Percentiles rank a stretch among this genome's conserved stretches.
phyloP scores from a whole-genome alignment of 2,329 filamentous ascomycete genomes.

The Trichophyton verrucosum region DNA sequence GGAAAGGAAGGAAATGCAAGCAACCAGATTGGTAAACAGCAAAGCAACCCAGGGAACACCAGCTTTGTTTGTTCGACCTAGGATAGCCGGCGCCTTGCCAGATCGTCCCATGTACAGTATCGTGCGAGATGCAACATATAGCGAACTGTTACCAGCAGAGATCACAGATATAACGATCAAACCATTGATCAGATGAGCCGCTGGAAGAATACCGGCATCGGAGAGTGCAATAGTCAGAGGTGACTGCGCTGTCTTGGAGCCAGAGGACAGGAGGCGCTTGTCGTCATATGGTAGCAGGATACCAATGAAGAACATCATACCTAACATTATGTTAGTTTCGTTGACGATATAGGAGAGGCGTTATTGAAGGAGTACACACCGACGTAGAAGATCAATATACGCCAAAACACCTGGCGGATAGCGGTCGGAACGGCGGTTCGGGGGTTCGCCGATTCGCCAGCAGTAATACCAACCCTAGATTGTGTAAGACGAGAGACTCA shows the following conservation, averaged over 20 bases:
- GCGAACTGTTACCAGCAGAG: conserved; percentile 59
- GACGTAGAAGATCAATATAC: conserved; percentile 48
- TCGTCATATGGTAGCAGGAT: conserved; percentile 61
- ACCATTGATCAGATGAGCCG: conserved; percentile 65
- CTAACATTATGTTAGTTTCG: conserved; percentile 23
- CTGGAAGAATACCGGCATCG: conserved; percentile 60
- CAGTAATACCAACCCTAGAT: conserved; percentile 26
- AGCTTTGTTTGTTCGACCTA: conserved; percentile 53
- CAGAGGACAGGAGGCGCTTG: conserved; percentile 48
- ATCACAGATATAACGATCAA: conserved; percentile 64
- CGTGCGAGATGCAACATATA: conserved; percentile 66
- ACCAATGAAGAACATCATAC: conserved; percentile 61
- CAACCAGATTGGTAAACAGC: conserved; percentile 59
- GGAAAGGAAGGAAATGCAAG: conserved; percentile 30
- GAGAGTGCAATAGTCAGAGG: conserved; percentile 64
- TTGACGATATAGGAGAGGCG: background rate
- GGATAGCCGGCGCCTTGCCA: conserved; percentile 55
- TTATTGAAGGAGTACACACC: conserved; percentile 13
- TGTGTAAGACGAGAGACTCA: background rate
- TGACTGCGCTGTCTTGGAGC: conserved; percentile 53
- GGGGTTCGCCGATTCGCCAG: conserved; percentile 32
- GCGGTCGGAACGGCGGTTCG: conserved; percentile 34
- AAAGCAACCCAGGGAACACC: conserved; percentile 51
- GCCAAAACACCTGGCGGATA: conserved; percentile 32
- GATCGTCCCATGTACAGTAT: conserved; percentile 64